Conservation (phyloP, 1,284 basidiomycete species). For the Cerioporus squamosus region DNA sequence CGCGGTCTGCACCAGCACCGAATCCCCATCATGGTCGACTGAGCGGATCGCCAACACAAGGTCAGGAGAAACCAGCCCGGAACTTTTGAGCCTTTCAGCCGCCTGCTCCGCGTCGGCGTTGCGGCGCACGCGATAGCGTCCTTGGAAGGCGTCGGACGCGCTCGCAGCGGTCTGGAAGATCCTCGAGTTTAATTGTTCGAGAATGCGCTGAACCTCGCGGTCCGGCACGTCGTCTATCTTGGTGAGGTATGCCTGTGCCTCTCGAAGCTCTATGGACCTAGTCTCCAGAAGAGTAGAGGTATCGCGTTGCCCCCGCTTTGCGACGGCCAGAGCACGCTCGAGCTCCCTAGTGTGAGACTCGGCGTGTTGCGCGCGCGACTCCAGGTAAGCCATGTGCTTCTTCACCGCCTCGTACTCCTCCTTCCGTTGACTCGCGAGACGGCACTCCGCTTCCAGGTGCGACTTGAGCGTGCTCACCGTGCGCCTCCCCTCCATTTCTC, state of each 20-base stretch:
- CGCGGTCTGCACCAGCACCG: conserved; percentile 54
- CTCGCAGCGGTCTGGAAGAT: conserved; percentile 28
- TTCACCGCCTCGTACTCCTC: neutral
- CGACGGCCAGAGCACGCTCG: neutral
- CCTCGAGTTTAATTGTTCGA: conserved; percentile 24
- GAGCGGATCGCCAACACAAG: conserved; percentile 40
- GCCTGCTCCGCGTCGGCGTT: neutral
- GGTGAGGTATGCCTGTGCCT: conserved; percentile 25
- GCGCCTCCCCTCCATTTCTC: too few species aligned
- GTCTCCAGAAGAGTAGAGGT: conserved; percentile 19
- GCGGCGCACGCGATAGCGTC: neutral
- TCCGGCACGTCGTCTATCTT: conserved; percentile 26
- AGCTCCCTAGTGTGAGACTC: neutral
- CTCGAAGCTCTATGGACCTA: conserved; percentile 24
- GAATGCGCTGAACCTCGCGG: conserved; percentile 24
- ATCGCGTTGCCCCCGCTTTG: neutral
- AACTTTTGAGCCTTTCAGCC: conserved; percentile 19
- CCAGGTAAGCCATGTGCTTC: neutral
- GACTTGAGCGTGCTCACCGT: too few species aligned
- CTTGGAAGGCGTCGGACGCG: conserved; percentile 18
- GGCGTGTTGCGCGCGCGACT: neutral
- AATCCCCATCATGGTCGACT: conserved; percentile 44
- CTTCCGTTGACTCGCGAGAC: neutral
- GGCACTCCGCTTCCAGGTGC: too few species aligned
- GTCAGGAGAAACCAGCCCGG: conserved; percentile 40